These are phyloP conservation scores for Hypholoma fasciculare DNA, from an alignment of 768 basidiomycete species.

Conservation along the genomic window DNA sequence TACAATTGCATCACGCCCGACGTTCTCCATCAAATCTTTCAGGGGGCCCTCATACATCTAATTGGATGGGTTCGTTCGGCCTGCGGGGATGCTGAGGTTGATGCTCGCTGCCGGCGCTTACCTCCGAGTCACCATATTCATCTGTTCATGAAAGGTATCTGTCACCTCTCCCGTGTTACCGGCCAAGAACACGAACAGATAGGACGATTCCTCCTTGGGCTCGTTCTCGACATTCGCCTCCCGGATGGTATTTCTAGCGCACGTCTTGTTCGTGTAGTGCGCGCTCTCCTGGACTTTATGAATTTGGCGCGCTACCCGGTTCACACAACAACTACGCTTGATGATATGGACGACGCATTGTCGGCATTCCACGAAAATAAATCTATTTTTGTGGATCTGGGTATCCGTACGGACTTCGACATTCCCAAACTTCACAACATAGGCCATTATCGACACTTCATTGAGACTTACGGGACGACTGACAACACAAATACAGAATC, in stretches of 20 bases:
- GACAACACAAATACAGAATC: neutral
- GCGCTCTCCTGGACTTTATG: conserved; percentile 29
- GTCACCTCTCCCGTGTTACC: conserved; percentile 34
- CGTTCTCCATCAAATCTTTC: conserved; percentile 16
- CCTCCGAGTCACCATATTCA: conserved; percentile 29
- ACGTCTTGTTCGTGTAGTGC: conserved; percentile 5
- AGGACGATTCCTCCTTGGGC: conserved; percentile 25
- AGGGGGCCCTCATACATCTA: conserved; percentile 14
- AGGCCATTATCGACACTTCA: conserved; percentile 18
- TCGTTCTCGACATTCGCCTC: conserved; percentile 25
- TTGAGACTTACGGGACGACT: neutral
- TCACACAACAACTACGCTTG: too few species aligned
- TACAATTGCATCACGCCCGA: conserved; percentile 14
- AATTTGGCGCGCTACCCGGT: conserved; percentile 6
- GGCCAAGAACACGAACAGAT: conserved; percentile 38
- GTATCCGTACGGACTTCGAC: conserved; percentile 28
- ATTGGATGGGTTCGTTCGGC: conserved; percentile 10
- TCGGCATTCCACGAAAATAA: conserved; percentile 26
- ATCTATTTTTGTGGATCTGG: conserved; percentile 22
- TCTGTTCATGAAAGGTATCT: conserved; percentile 43
- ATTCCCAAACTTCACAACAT: conserved; percentile 34
- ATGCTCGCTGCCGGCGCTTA: conserved; percentile 28
- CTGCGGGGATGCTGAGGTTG: conserved; percentile 10
- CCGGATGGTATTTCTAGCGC: too few species aligned
- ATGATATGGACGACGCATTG: neutral